Conservation (phyloP, 192 early-diverging fungal species). For the Coemansia biformis region DNA sequence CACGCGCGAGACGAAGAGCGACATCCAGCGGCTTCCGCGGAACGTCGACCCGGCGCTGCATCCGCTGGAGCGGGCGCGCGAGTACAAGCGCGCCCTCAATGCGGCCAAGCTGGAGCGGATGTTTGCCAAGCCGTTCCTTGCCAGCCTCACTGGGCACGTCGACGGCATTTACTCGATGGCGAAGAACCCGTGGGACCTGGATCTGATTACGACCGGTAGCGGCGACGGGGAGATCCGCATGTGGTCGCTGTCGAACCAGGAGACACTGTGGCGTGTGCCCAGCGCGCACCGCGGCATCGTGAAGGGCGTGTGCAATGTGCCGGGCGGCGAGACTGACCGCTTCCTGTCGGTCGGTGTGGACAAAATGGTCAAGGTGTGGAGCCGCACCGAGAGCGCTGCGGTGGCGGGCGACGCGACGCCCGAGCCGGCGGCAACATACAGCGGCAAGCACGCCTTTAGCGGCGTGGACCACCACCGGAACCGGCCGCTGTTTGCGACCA, state of each 20-base stretch:
- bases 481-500: conserved; percentile 81
- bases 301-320: conserved; percentile 72
- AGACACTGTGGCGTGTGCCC: conserved; percentile 68
- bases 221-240: conserved; percentile 94
- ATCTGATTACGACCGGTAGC: conserved; percentile 78
- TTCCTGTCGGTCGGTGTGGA: conserved; percentile 93
- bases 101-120: conserved; percentile 89
- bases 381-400: conserved; percentile 49
- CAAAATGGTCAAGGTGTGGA: conserved; percentile 93
- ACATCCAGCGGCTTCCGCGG: conserved; percentile 81
- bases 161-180: conserved; percentile 95
- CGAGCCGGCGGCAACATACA: conserved; percentile 69
- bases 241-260: conserved; percentile 77
- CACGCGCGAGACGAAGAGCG: conserved; percentile 74
- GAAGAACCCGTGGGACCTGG: conserved; percentile 86
- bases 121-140: conserved; percentile 97
- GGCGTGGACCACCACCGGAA: conserved; percentile 88
- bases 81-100: conserved; percentile 94
- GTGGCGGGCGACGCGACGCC: conserved; percentile 23
- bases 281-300: conserved; percentile 82
- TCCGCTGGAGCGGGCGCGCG: conserved; percentile 90
- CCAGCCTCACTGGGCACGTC: conserved; percentile 80
- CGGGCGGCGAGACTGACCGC: conserved; percentile 52
- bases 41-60: conserved; percentile 88
- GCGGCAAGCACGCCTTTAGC: conserved; percentile 72